Evolutionary conservation across 2,329 filamentous ascomycete genomes (phyloP), one percentile per base, ranked within the genome.

Genomic region (Cordyceps farinosa): DNA sequence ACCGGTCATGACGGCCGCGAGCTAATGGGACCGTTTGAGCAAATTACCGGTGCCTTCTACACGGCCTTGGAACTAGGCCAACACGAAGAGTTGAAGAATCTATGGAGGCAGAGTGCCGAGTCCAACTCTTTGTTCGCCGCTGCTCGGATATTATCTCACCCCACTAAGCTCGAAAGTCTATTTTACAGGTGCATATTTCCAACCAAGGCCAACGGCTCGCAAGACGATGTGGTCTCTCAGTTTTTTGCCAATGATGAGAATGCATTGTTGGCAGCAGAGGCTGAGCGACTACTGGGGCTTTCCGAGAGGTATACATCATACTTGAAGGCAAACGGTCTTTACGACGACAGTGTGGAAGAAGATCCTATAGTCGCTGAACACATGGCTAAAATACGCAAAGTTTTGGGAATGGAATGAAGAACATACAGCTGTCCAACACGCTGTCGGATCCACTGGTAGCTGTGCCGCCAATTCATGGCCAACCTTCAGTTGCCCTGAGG

Each of bases 1-100:
- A 67, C 66, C 0, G 65, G 65, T 15, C 47, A 64, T 27, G 48
- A 60, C 30, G n/a, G 38, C 22, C 2, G 3, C 10, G 52, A 34
- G 15, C 9, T 40, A 13, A 22, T 42, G 32, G 32, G 51, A 38
- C 51, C 51, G 32, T 22, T 22, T 22, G 22, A 22, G 27, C 38
- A 56, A 10, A 56, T 56, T 45, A 22, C 15, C 5, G 10, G n/a
- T 6, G 54, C 17, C 40, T 56, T 56, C 30, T 13, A 34, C 11
- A 45, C 22, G 54, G 54, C 54, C 13, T 10, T 56, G 40, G 34
- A 32, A 17, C 6, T 45, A 15, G 45, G 54, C 54, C 17, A 22
- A 27, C 40, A 56, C 29, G 27, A 56, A 5, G 54, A 56, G 15
- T 17, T 56, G 2, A 56, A 56, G 29, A 44, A n/a, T 30, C 54